Evolutionary conservation across 2,329 filamentous ascomycete genomes (phyloP).

Genomic region (Calonectria pseudoturangicola): DNA sequence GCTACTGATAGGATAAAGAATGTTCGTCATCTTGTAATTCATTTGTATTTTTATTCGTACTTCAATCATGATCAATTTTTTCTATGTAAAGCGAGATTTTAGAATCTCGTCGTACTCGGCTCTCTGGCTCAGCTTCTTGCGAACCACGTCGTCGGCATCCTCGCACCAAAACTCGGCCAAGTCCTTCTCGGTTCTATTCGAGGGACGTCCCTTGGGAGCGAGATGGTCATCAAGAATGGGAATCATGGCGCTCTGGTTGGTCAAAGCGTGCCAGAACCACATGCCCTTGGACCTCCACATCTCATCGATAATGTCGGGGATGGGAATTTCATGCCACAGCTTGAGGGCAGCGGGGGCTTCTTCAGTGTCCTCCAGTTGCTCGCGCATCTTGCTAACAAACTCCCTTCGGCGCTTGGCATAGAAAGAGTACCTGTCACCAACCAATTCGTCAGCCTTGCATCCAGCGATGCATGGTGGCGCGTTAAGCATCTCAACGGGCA

Average conservation of each 20-base stretch:
- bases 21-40: neutral
- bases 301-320: slow-evolving; percentile 9
- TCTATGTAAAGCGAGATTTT: neutral
- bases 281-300: slow-evolving; percentile 13
- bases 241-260: neutral
- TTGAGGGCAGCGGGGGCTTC: neutral
- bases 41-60: neutral
- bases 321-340: neutral
- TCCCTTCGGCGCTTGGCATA: slow-evolving; percentile 14
- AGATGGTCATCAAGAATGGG: slow-evolving; percentile 12
- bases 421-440: neutral
- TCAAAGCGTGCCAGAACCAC: slow-evolving; percentile 20
- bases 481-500: slow-evolving; percentile 55
- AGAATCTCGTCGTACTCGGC: slow-evolving; percentile 5
- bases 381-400: slow-evolving; percentile 2
- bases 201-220: neutral
- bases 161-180: slow-evolving; percentile 20
- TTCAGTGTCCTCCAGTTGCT: neutral
- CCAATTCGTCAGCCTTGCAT: slow-evolving; percentile 36
- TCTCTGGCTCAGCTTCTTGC: slow-evolving; percentile 15
- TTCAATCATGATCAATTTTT: neutral
- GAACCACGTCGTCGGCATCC: slow-evolving; percentile 18
- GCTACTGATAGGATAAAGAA: too few relatives aligned
- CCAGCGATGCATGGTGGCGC: slow-evolving; percentile 53
- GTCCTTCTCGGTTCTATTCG: neutral